These are phyloP conservation scores for Achlya hypogyna DNA, from an alignment of 352 stramenopile genomes.

Conservation along the genomic window DNA sequence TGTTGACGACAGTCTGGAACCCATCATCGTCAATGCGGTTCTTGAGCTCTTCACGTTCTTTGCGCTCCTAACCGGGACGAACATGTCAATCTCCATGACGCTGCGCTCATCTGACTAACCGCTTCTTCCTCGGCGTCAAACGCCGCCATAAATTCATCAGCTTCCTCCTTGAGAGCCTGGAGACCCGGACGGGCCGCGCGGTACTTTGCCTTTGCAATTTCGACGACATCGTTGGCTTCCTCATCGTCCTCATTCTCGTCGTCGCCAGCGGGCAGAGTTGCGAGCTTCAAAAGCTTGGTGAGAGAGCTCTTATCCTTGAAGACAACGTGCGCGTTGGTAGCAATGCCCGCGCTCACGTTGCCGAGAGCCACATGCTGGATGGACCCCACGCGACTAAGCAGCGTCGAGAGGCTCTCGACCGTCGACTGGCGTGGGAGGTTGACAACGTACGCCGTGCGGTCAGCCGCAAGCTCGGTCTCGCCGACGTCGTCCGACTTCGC, in stretches of 20 bases:
- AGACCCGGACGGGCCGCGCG: constrained; percentile 54
- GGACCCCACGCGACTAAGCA: constrained; percentile 38
- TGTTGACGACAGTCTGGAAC: constrained; percentile 74
- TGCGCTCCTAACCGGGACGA: constrained; percentile 29
- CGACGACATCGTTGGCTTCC: neutral
- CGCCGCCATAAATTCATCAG: constrained; percentile 63
- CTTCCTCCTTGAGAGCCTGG: constrained; percentile 47
- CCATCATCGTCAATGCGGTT: constrained; percentile 72
- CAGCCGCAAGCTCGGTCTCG: constrained; percentile 37
- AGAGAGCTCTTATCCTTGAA: constrained; percentile 62
- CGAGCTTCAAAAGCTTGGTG: constrained; percentile 39
- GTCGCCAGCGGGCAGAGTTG: constrained; percentile 27
- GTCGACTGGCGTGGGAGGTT: constrained; percentile 46
- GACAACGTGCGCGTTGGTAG: constrained; percentile 32
- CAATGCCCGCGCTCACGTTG: constrained; percentile 15
- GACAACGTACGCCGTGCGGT: constrained; percentile 66
- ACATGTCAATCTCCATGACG: neutral
- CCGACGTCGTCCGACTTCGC: constrained; percentile 25
- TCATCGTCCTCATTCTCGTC: constrained; percentile 11
- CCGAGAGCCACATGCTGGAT: constrained; percentile 50
- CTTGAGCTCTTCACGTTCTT: constrained; percentile 62
- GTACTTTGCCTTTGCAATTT: constrained; percentile 40
- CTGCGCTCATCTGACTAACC: constrained; percentile 23
- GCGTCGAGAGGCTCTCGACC: constrained; percentile 45
- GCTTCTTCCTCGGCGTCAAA: constrained; percentile 67